Base-by-base conservation (phyloP, 1,139 yeast genomes). In the Nakaseomyces nivariensis region DNA sequence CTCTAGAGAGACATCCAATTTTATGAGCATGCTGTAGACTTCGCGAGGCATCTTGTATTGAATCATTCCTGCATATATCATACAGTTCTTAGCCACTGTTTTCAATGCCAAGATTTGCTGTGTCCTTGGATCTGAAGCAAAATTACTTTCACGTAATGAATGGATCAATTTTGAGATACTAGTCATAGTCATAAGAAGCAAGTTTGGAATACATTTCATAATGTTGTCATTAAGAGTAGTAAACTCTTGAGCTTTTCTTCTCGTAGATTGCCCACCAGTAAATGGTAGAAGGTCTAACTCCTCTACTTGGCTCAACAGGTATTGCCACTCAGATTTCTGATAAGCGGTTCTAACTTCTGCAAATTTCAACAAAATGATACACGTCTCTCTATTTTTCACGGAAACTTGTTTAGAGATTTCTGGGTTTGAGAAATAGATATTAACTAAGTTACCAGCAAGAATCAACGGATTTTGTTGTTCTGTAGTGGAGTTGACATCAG, bases 11-110 rank as follows among this genome's bases (percentile, higher is more conserved):
- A 84, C 76, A 64, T 88, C 96, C 53, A 89, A 72, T 56, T 77
- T 79, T 44, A 88, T 83, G 61, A 89, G 71, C 48, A 80, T 75
- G 58, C 88, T 79, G 65, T 87, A 89, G 0, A 89, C 82, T 61
- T 90, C 97, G 54, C 95, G 76, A 4, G 97, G 96, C 95, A 92
- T 88, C 64, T 86, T 82, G 68, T 87, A 90, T 68, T 89, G 96
- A 40, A 92, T 85, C 83, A 92, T 85, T 50, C 97, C 97, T 10
- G 97, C 96, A 66, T 85, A 94, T 3, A 90, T 79, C 88, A 90
- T 88, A 67, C 95, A 85, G 65, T 88, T 88, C 64, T 81, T 84
- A 4, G 96, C 90, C 54, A 85, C 76, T 46, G 72, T 74, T 58
- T 79, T 81, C 64, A 88, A 72, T 31, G 77, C 76, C 44, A 74